Conservation (phyloP, 2,329 filamentous ascomycete genomes). For the Colletotrichum simmondsii region DNA sequence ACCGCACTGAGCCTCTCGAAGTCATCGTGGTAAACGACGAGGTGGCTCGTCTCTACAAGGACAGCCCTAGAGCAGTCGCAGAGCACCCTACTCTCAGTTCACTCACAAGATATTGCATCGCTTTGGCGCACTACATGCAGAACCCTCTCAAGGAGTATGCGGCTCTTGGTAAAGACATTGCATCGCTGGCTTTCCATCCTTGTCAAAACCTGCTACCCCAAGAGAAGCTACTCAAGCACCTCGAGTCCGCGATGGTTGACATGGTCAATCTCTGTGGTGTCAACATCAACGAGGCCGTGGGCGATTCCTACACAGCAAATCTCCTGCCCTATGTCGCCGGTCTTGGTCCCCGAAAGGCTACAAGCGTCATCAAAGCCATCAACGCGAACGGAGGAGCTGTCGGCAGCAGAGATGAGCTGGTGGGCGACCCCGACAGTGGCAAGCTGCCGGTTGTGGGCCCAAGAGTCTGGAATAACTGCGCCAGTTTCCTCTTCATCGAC, state of each 20-base stretch:
- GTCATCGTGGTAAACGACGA: conserved; percentile 96
- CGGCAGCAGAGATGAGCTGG: conserved; percentile 84
- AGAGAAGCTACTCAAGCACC: conserved; percentile 85
- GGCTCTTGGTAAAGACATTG: conserved; percentile 86
- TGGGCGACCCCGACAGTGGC: conserved; percentile 86
- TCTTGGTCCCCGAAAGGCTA: conserved; percentile 91
- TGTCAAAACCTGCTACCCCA: conserved; percentile 89
- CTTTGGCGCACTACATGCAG: conserved; percentile 90
- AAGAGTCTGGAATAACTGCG: conserved; percentile 95
- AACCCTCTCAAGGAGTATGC: conserved; percentile 98
- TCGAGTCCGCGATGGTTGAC: conserved; percentile 98
- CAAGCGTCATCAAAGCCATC: conserved; percentile 79
- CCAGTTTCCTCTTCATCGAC: conserved; percentile 91
- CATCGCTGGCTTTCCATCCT: conserved; percentile 87
- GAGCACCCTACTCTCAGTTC: conserved; percentile 86
- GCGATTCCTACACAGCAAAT: conserved; percentile 84
- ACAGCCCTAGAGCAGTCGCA: conserved; percentile 79
- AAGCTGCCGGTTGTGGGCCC: conserved; percentile 85
- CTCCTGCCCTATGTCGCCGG: conserved; percentile 92
- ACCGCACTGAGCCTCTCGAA: conserved; percentile 82
- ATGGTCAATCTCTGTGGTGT: conserved; percentile 98
- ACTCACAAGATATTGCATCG: conserved; percentile 89
- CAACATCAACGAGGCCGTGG: conserved; percentile 91
- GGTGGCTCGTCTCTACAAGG: conserved; percentile 95
- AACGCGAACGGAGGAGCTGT: conserved; percentile 91